Base-by-base conservation (phyloP, 495 filamentous ascomycete species). In the Pseudoneurospora amorphoporcata region DNA sequence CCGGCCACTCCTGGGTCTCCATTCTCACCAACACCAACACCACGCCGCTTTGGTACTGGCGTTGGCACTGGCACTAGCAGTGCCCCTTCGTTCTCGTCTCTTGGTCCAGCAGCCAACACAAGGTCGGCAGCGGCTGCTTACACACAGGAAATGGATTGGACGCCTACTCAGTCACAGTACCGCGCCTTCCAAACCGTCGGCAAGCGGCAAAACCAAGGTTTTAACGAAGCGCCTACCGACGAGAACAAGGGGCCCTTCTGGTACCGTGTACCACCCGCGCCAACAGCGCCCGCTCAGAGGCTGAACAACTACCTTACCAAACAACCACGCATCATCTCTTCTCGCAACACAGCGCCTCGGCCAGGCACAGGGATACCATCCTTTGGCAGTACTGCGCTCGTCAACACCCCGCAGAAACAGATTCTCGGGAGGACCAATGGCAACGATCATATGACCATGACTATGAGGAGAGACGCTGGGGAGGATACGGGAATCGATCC, bases 131-230 rank as follows among this genome's bases (percentile, higher is more conserved):
- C 68, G 32, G 16, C 69, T 19, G 72, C 78, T 12, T 85, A 87
- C 74, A 80, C 78, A 10, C 83, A 90, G 47, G 81, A 84, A 69
- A 97, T 97, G 93, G 93, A 97, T 73, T 97, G 93, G 93, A 88
- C 90, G 29, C 93, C 93, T 3, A 89, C 90, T 12, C 78, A 81
- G 32, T 85, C 87, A 23, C 83, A 79, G 68, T 75, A 86, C 77
- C 83, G 84, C 68, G 83, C 86, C 71, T 85, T 85, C 76, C 85
- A 77, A 76, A 77, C 81, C 70, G 79, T 79, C 77, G 75, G 82
- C 79, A 78, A 83, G 74, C 77, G 80, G 43, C 74, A 85, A 35
- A 81, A 86, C 39, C 82, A 85, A 40, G 85, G 87, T 14, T 93
- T 93, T 73, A 85, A 84, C 73, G 88, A 90, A 41, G 80, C 82